Percentiles rank a stretch among this genome's conserved stretches.
These are phyloP conservation scores for Solanum piurae DNA, from an alignment of 257 asterid genomes.

Conservation along the genomic window DNA sequence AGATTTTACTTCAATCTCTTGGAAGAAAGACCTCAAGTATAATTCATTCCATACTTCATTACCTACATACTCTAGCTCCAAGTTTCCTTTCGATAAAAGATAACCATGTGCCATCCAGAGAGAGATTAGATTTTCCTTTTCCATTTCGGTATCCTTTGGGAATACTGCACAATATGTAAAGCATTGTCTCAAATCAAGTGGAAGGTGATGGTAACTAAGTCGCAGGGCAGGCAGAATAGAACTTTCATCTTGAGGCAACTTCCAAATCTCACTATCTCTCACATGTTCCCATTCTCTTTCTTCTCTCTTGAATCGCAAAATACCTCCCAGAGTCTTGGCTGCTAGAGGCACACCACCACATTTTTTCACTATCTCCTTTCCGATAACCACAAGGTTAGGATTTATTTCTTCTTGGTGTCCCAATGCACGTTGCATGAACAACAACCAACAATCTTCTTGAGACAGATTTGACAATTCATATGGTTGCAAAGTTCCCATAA, in stretches of 20 bases:
- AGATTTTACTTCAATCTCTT: neutral
- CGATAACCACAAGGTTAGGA: too few species aligned
- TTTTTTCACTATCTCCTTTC: too few species aligned
- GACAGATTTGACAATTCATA: too few species aligned
- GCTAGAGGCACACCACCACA: too few species aligned
- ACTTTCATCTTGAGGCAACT: neutral
- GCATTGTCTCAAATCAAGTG: slow-evolving; percentile 10
- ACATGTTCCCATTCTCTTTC: too few species aligned
- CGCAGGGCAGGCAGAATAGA: slow-evolving; percentile 10
- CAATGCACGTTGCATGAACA: too few species aligned
- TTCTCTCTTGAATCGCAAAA: too few species aligned
- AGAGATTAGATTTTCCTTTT: neutral
- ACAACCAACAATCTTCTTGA: too few species aligned
- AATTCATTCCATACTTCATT: slow-evolving; percentile 13
- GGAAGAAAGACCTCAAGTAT: slow-evolving; percentile 6
- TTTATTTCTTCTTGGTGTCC: too few species aligned
- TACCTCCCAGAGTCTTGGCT: too few species aligned
- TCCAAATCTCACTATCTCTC: neutral
- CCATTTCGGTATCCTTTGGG: slow-evolving; percentile 1
- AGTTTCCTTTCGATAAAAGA: slow-evolving; percentile 1
- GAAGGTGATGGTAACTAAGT: slow-evolving; percentile 22
- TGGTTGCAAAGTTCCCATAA: too few species aligned
- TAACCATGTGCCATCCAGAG: slow-evolving; percentile 19
- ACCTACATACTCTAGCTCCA: slow-evolving; percentile 15
- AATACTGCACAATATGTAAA: slow-evolving; percentile 20